Evolutionary conservation across 371 early-diverging fungal species (phyloP), one percentile per base, ranked within the genome.

Genomic region (Choanephora cucurbitarum): DNA sequence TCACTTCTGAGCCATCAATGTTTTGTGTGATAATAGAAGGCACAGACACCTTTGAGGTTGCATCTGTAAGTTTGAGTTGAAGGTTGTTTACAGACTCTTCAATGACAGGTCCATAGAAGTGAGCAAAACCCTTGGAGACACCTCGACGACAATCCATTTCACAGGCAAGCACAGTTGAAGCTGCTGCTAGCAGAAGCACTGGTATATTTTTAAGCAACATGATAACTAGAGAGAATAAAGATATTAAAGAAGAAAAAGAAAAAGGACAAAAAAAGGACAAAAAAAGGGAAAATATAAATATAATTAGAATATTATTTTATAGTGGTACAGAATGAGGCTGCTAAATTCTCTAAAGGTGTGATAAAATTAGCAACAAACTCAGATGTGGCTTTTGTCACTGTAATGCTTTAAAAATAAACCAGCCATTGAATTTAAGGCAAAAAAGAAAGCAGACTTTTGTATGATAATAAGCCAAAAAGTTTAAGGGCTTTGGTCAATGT

Each of bases 101-200:
- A 31, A 76, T 50, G 17, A 72, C 70, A 39, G 70, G 70, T 14
- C 49, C 54, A 47, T 83, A 86, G 45, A 69, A 67, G n/a, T 65
- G 71, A n/a, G 80, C 73, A 51, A 86, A 84, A 7, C 75, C 79
- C 15, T 39, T 42, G 5, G 83, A 74, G 8, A 86, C 70, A 49
- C 83, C 84, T 46, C 65, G 60, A 34, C 78, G 75, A 53, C 86
- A 86, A 31, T 75, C 70, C 37, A 72, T 73, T 57, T 86, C 86
- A 56, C 86, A 86, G 19, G 80, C 84, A 13, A 61, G 57, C 8
- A 58, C 67, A 18, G 56, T 33, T 18, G 66, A 50, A 1, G 46
- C 21, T 39, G 46, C 24, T n/a, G 22, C 52, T 48, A 44, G n/a
- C 24, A 57, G 15, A 19, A 57, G 52, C n/a, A 52, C 32, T 24